Evolutionary conservation across 2,329 filamentous ascomycete species (phyloP).

Genomic region (Phoma herbarum): DNA sequence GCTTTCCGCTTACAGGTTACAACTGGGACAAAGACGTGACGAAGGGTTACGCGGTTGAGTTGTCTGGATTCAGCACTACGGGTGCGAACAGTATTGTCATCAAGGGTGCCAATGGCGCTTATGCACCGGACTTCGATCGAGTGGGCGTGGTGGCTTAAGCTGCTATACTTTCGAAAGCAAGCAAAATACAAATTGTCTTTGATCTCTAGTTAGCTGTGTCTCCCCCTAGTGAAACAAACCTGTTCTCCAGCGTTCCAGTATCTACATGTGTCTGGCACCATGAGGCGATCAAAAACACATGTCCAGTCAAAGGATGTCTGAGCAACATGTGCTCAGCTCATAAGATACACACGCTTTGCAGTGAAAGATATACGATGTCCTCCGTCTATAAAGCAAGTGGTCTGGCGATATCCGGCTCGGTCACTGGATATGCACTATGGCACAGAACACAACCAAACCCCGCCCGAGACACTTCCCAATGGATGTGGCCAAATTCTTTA

Average conservation of each 20-base stretch:
- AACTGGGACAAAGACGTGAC: constrained; percentile 29
- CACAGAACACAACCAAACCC: not conserved
- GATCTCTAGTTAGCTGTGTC: not conserved
- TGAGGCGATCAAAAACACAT: not conserved
- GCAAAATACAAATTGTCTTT: not conserved
- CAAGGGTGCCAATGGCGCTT: constrained; percentile 19
- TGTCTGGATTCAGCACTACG: constrained; percentile 30
- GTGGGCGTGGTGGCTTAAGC: constrained; percentile 25
- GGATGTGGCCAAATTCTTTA: not conserved
- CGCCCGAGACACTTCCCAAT: not conserved
- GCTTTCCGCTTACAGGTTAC: constrained; percentile 32
- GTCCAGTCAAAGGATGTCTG: not conserved
- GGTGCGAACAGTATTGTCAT: constrained; percentile 29
- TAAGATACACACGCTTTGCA: not conserved
- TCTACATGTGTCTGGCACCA: not conserved
- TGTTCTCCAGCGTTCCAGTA: not conserved
- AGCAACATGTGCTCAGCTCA: not conserved
- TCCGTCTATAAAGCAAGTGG: not conserved
- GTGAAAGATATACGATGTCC: not conserved
- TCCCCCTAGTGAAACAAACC: not conserved
- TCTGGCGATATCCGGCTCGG: not conserved
- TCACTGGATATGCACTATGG: not conserved
- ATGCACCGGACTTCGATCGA: constrained; percentile 29
- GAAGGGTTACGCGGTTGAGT: constrained; percentile 28
- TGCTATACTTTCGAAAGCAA: too few species aligned